These are phyloP conservation scores for Lipomyces oligophaga DNA, from an alignment of 805 yeast species.

Conservation along the genomic window DNA sequence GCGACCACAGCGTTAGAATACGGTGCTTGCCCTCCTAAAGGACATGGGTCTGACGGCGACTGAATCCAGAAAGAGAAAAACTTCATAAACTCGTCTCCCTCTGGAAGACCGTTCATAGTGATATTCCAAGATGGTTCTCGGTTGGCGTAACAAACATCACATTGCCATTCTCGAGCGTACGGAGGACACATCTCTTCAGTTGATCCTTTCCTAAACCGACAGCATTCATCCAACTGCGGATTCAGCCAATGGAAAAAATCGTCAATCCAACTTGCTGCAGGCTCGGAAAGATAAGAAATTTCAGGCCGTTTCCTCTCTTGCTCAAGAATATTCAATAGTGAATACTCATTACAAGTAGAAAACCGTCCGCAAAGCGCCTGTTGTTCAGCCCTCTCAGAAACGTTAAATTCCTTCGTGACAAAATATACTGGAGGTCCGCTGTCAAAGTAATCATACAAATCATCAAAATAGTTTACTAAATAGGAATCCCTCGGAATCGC, in stretches of 20 bases:
- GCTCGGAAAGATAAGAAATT: conserved; percentile 66
- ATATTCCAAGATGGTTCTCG: conserved; percentile 61
- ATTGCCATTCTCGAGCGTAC: conserved; percentile 36
- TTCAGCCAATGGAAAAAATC: conserved; percentile 83
- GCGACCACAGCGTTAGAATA: conserved; percentile 59
- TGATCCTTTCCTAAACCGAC: conserved; percentile 58
- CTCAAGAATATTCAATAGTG: conserved; percentile 75
- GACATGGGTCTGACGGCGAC: conserved; percentile 84
- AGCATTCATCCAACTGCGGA: conserved; percentile 82
- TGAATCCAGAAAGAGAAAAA: conserved; percentile 79
- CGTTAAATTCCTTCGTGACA: conserved; percentile 65
- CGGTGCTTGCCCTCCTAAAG: conserved; percentile 93
- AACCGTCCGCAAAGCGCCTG: conserved; percentile 81
- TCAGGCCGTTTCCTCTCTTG: conserved; percentile 72
- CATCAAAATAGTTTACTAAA: conserved; percentile 72
- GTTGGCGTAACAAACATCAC: conserved; percentile 66
- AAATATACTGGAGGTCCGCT: conserved; percentile 92
- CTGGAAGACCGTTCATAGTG: conserved; percentile 80
- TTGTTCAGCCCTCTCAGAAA: conserved; percentile 60
- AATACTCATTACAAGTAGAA: conserved; percentile 73
- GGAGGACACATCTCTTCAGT: conserved; percentile 42
- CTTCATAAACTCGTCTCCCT: conserved; percentile 63
- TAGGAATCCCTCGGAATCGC: conserved; percentile 86
- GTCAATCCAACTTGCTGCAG: conserved; percentile 89
- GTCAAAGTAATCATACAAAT: conserved; percentile 65